Base-by-base conservation (phyloP, 2,329 filamentous ascomycete genomes). In the Aspergillus luchuensis region DNA sequence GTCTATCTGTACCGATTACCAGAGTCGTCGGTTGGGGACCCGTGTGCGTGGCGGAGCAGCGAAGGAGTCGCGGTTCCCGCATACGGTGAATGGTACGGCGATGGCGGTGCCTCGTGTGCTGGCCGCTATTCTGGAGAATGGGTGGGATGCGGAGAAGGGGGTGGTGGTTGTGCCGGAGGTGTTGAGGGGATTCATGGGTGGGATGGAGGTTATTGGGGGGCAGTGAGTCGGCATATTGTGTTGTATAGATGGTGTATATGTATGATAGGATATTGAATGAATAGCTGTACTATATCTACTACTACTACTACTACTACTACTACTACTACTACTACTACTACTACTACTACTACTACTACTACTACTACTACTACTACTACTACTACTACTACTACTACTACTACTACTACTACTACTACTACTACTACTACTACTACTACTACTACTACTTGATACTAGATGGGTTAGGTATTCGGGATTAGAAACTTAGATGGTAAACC, bases 1-100 rank as follows among this genome's bases (percentile, higher is more conserved):
- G 0, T 96, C 91, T 64, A 89, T 94, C 68, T 99, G 95, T 78
- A 95, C 91, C 1, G 95, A 99, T 76, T 99, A 98, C 78, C 95
- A 99, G 80, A 90, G 86, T 25, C 84, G 95, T 28, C 85, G 95
- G 15, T 81, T 99, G 38, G 89, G 87, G 28, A 97, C 95, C 13
- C 85, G 90, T 43, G 81, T 91, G 49, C 87, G 88, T 63, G 80
- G 78, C 55, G 78, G 78, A 43, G 78, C 74, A 17, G 58, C 68
- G 6, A 75, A 74, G 63, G 79, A 80, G 71, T 78, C 89, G 43
- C 82, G 83, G 1, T 98, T 92, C 74, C 92, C 93, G 13, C 92
- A 91, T 79, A 99, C 95, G 0, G 83, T 96, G 39, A 99, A 99
- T 74, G 96, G 94, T 0, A 99, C 95, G 1, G 95, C 94, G 0